phyloP scores from a whole-genome alignment of 768 basidiomycete species.

The Phanerodontia chrysosporium region DNA sequence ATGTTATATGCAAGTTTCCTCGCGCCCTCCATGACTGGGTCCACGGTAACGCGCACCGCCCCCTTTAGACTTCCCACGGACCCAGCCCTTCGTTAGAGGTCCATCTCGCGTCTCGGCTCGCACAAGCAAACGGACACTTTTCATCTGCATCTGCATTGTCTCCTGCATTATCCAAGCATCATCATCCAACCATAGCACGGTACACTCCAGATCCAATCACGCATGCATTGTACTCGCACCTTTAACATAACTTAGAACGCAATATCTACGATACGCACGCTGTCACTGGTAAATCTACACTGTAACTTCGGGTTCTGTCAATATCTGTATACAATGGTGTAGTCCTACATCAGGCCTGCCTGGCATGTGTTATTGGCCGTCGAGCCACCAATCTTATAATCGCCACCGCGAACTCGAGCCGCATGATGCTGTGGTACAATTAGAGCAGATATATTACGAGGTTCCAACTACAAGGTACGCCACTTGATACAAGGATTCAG shows the following conservation, averaged over 20 bases:
- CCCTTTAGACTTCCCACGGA: neutral
- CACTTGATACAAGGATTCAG: slow-evolving; percentile 9
- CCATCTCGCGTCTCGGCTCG: too few relatives aligned
- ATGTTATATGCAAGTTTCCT: too few relatives aligned
- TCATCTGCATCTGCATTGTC: neutral
- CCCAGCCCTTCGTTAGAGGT: neutral
- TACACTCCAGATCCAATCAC: neutral
- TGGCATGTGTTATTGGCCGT: too few relatives aligned
- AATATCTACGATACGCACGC: neutral
- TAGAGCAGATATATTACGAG: neutral
- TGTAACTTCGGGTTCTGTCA: neutral
- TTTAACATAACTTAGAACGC: neutral
- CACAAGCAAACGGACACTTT: neutral
- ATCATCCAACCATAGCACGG: neutral
- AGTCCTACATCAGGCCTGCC: too few relatives aligned
- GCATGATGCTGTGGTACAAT: too few relatives aligned
- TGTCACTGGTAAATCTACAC: neutral
- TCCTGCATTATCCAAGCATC: neutral
- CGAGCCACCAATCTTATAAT: too few relatives aligned
- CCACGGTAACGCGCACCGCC: neutral
- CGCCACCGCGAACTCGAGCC: too few relatives aligned
- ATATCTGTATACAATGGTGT: neutral
- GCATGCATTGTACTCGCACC: neutral
- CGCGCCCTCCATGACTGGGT: too few relatives aligned
- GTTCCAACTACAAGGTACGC: slow-evolving; percentile 1